Evolutionary conservation across 2,329 filamentous ascomycete species (phyloP).

Genomic region (Macrophomina tecta): DNA sequence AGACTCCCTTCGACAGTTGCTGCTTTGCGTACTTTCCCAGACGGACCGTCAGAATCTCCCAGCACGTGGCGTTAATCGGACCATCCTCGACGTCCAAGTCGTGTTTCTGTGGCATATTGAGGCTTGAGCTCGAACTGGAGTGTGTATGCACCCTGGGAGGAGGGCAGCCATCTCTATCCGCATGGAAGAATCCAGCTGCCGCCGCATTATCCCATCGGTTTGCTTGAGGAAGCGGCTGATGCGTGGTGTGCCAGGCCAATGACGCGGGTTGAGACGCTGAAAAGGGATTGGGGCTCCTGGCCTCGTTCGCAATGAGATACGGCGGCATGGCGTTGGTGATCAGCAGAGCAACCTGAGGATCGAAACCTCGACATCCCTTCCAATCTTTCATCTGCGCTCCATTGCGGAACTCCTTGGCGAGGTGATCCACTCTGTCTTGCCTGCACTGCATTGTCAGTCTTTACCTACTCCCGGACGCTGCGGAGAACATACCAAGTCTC

Average conservation of each 20-base stretch:
- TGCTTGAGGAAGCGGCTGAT: constrained; percentile 33
- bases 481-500: constrained; percentile 9
- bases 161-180: background rate
- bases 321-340: constrained; percentile 60
- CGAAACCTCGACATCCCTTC: constrained; percentile 62
- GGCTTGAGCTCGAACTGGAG: background rate
- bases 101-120: background rate
- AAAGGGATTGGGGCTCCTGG: constrained; percentile 45
- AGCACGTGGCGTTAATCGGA: constrained; percentile 48
- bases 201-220: constrained; percentile 17
- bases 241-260: constrained; percentile 36
- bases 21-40: constrained; percentile 53
- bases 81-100: background rate
- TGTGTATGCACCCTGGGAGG: background rate
- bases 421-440: constrained; percentile 59
- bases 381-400: constrained; percentile 61
- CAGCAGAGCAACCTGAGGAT: constrained; percentile 53
- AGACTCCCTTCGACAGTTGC: constrained; percentile 44
- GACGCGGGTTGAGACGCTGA: constrained; percentile 49
- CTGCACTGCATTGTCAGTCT: constrained; percentile 52
- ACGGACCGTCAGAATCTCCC: constrained; percentile 56
- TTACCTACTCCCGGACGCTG: background rate
- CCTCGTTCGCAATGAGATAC: constrained; percentile 57
- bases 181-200: constrained; percentile 16
- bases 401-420: constrained; percentile 61